Evolutionary conservation across 768 basidiomycete species (phyloP).

Genomic region (Podaxis rugospora): DNA sequence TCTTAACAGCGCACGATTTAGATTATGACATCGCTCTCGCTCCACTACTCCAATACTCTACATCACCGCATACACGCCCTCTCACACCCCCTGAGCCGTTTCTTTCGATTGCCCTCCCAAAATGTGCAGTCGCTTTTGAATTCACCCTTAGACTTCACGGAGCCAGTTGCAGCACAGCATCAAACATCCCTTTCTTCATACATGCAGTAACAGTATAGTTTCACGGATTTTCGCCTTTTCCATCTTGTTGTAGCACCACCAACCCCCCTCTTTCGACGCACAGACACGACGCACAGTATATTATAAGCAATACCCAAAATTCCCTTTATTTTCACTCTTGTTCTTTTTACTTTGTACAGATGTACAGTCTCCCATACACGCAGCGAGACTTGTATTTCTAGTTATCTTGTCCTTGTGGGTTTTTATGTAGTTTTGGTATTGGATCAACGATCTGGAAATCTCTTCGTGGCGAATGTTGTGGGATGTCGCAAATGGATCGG

Average conservation of each 20-base stretch:
- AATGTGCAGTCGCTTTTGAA: background rate
- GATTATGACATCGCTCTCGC: slow-evolving; percentile 14
- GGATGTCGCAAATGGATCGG: too few relatives aligned
- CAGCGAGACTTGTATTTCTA: slow-evolving; percentile 15
- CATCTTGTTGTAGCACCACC: slow-evolving; percentile 12
- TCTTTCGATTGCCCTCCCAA: background rate
- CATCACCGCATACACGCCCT: background rate
- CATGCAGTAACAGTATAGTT: background rate
- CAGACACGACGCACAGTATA: slow-evolving; percentile 8
- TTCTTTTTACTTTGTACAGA: slow-evolving; percentile 3
- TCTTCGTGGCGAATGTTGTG: too few relatives aligned
- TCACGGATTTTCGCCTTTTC: background rate
- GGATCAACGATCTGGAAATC: background rate
- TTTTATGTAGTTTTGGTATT: background rate
- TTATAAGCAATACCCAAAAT: background rate
- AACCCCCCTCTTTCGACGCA: slow-evolving; percentile 6
- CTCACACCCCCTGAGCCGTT: background rate
- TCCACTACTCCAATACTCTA: background rate
- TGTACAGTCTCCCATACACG: slow-evolving; percentile 18
- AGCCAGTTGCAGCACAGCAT: background rate
- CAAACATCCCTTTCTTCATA: background rate
- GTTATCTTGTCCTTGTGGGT: background rate
- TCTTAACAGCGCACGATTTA: slow-evolving; percentile 51
- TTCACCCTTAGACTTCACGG: background rate
- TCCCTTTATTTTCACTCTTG: background rate